Percentiles rank a stretch among this genome's conserved stretches.
These are phyloP conservation scores for Glycine latifolia DNA, from an alignment of 306 rosid genomes.

Conservation along the genomic window DNA sequence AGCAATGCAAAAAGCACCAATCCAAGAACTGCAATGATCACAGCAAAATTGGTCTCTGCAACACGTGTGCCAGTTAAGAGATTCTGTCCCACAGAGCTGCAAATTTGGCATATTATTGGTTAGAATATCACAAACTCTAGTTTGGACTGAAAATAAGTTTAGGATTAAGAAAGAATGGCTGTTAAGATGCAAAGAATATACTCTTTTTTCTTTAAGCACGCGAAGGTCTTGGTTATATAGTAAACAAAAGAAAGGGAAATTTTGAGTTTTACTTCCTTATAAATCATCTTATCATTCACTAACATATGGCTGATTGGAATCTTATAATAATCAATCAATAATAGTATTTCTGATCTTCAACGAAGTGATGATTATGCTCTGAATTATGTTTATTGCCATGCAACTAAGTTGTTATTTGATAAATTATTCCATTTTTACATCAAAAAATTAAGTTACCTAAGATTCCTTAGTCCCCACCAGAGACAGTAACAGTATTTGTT, in stretches of 20 bases:
- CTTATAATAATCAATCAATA: constrained; percentile 2
- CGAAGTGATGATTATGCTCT: constrained; percentile 19
- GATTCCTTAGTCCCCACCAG: constrained; percentile 62
- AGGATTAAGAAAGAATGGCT: constrained; percentile 1
- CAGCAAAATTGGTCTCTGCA: constrained; percentile 65
- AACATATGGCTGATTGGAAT: constrained; percentile 13
- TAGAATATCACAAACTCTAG: constrained; percentile 24
- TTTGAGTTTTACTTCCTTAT: not conserved
- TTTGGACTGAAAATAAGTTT: not conserved
- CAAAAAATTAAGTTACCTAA: constrained; percentile 49
- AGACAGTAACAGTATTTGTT: constrained; percentile 60
- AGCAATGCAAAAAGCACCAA: constrained; percentile 65
- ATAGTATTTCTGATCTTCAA: not conserved
- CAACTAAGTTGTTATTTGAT: constrained; percentile 18
- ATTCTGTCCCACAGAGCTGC: constrained; percentile 67
- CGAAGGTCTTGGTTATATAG: constrained; percentile 12
- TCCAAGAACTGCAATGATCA: constrained; percentile 63
- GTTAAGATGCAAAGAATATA: not conserved
- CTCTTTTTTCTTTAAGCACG: not conserved
- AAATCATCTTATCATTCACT: not conserved
- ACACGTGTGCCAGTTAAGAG: constrained; percentile 57
- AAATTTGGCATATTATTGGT: constrained; percentile 38
- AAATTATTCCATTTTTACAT: constrained; percentile 9
- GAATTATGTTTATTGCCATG: not conserved
- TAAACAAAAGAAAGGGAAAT: not conserved